phyloP scores from a whole-genome alignment of 2,329 filamentous ascomycete species.

The Alternaria ventricosa region DNA sequence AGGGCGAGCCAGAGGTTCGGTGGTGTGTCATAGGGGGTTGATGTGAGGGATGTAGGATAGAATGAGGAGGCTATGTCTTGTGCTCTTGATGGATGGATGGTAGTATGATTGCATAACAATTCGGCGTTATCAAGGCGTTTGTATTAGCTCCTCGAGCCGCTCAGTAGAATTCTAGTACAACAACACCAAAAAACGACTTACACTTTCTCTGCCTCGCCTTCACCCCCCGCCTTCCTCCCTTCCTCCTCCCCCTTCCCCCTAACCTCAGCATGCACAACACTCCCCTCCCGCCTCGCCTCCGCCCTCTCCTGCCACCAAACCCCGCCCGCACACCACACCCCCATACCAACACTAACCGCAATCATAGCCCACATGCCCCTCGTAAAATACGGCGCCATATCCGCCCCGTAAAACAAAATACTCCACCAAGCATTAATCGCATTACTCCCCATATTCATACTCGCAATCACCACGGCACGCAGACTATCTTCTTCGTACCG shows the following conservation, averaged over 20 bases:
- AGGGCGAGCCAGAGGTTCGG: constrained; percentile 40
- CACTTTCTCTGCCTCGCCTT: neutral
- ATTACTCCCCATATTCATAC: constrained; percentile 68
- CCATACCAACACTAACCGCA: constrained; percentile 64
- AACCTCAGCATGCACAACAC: neutral
- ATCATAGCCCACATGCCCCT: constrained; percentile 79
- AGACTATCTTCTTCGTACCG: constrained; percentile 68
- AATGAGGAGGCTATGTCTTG: neutral
- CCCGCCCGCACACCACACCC: constrained; percentile 64
- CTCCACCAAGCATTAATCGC: constrained; percentile 77
- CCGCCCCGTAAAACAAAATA: constrained; percentile 72
- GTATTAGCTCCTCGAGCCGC: neutral
- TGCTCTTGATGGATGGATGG: neutral
- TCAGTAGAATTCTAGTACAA: neutral
- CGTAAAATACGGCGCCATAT: constrained; percentile 70
- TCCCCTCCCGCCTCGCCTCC: constrained; percentile 44
- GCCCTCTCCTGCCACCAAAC: constrained; percentile 54
- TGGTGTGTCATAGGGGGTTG: constrained; percentile 31
- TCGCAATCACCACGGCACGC: constrained; percentile 70
- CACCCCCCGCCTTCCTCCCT: neutral
- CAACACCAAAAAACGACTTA: neutral
- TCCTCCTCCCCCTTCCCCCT: neutral
- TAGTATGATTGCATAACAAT: neutral
- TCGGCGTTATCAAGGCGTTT: constrained; percentile 2
- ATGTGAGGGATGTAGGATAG: neutral